Evolutionary conservation across 176 grass and related monocot species (phyloP), one percentile per base, ranked within the genome.

Genomic region (Panicum miliaceum): DNA sequence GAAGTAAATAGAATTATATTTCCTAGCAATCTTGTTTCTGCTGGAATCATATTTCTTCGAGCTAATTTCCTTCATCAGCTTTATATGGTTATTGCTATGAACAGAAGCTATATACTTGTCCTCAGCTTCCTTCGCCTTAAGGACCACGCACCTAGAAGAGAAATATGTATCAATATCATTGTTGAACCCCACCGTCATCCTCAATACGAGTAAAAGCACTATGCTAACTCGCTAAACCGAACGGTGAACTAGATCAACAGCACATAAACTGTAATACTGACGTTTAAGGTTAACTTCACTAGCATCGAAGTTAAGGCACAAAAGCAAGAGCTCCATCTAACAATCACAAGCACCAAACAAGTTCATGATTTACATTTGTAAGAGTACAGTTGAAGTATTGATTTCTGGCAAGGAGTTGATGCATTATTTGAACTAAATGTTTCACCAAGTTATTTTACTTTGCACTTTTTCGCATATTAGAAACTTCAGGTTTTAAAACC

Each of bases 1-100:
- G 56, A 95, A 90, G 85, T 98, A 98, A 86, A 98, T 98, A 19
- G 93, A 95, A 64, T 98, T 90, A 29, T 92, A 92, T 12, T 86
- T 89, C 45, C 68, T 69, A 85, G 96, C 96, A 87, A 90, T 83
- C 73, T 64, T 94, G 11, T 89, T 64, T 71, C 93, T 90, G 52
- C 51, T 73, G 43, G 88, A 83, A 80, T 98, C 89, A 64, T 90
- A 93, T 51, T 87, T 71, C 69, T 90, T 92, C 2, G 81, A 92
- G 86, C 96, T 98, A 84, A 98, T 96, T 50, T 78, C 76, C 84
- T 68, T 95, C 32, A 98, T 98, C 63, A 98, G 81, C 46, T 94
- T 89, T 43, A 98, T 81, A 73, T 98, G 96, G 48, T 50, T 90
- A 59, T 41, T 57, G 85, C 82, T 98, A 73, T 98, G 96, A 27